These are phyloP conservation scores for Aegilops longissima DNA, from an alignment of 176 grass and related monocot genomes.

Conservation along the genomic window DNA sequence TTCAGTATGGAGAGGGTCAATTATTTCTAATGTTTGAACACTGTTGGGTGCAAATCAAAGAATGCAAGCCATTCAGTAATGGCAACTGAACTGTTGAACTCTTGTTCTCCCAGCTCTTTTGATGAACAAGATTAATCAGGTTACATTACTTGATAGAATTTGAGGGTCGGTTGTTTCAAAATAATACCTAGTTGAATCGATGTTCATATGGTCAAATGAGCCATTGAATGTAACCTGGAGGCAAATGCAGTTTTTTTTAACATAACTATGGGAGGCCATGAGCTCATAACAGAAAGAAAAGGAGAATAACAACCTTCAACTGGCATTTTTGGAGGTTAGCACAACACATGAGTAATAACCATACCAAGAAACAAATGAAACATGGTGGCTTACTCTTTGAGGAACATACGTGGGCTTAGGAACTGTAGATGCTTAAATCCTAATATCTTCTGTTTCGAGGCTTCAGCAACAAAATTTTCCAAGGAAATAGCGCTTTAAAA, in stretches of 20 bases:
- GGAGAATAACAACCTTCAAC: conserved; percentile 2
- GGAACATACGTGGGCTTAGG: background rate
- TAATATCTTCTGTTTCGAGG: background rate
- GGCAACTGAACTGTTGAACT: background rate
- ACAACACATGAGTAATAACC: conserved; percentile 6
- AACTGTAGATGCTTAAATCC: background rate
- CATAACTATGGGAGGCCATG: conserved; percentile 1
- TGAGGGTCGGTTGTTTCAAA: conserved; percentile 9
- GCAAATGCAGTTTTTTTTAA: background rate
- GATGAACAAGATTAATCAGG: conserved; percentile 23
- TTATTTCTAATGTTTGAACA: conserved; percentile 96
- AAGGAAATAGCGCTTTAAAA: background rate
- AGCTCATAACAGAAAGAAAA: conserved; percentile 10
- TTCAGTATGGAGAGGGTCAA: conserved; percentile 90
- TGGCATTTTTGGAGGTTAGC: conserved; percentile 3
- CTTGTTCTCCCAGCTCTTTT: conserved; percentile 12
- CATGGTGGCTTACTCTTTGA: conserved; percentile 11
- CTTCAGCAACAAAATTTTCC: conserved; percentile 8
- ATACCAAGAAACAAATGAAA: conserved; percentile 10
- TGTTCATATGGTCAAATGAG: conserved; percentile 95
- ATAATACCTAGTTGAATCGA: conserved; percentile 89
- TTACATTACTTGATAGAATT: conserved; percentile 3
- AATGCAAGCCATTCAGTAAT: conserved; percentile 19
- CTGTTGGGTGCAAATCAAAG: conserved; percentile 44
- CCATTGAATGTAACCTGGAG: conserved; percentile 94